Conservation (phyloP, 108 stramenopile species). For the Pelagomonas calceolata region DNA sequence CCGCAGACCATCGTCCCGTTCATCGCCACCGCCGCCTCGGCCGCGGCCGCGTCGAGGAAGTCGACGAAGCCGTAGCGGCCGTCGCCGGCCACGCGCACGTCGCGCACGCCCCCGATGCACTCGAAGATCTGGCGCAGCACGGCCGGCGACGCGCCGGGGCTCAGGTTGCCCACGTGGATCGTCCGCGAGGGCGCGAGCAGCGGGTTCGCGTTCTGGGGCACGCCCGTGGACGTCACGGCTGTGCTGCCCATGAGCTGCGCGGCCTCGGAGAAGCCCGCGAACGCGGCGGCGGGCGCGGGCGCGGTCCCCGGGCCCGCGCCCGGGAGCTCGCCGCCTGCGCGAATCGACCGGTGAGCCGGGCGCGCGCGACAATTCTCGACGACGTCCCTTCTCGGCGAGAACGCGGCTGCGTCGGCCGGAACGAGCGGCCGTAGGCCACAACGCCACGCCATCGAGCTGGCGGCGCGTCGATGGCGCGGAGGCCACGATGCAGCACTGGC, state of each 20-base stretch:
- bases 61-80: not conserved
- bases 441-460: no score
- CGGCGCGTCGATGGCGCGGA: no score
- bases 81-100: not conserved
- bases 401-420: no score
- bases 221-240: not conserved
- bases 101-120: not conserved
- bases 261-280: no score
- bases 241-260: not conserved
- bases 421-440: no score
- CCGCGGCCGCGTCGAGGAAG: not conserved
- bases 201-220: no score
- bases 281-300: not conserved
- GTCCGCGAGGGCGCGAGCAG: no score
- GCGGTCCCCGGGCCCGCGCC: not conserved
- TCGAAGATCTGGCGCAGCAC: not conserved
- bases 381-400: no score
- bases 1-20: not conserved
- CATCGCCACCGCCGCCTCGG: not conserved
- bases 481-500: no score
- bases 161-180: not conserved
- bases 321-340: no score
- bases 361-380: no score
- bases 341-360: no score
- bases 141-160: not conserved